Conservation (phyloP, 768 basidiomycete genomes). For the Suillus plorans region DNA sequence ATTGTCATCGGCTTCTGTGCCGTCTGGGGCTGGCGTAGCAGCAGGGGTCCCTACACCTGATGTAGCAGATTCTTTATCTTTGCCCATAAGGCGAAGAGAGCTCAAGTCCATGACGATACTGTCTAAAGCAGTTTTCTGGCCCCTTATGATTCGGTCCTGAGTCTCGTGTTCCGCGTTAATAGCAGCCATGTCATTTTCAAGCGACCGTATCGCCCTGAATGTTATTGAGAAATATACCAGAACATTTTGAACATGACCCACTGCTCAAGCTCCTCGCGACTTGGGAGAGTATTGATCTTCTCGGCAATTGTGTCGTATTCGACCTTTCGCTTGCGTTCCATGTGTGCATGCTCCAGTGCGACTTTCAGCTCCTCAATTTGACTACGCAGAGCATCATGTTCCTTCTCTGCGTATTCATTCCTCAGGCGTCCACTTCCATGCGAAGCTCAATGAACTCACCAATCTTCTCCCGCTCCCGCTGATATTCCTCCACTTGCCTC, state of each 20-base stretch:
- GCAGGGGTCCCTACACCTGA: constrained; percentile 41
- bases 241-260: constrained; percentile 38
- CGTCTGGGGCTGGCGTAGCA: constrained; percentile 51
- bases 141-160: constrained; percentile 63
- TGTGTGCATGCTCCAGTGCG: constrained; percentile 75
- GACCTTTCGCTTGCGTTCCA: constrained; percentile 73
- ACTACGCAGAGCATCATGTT: constrained; percentile 61
- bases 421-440: background rate
- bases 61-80: constrained; percentile 52
- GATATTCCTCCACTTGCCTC: constrained; percentile 83
- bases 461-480: constrained; percentile 67
- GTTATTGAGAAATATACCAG: background rate
- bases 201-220: constrained; percentile 58
- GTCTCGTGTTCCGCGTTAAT: constrained; percentile 75
- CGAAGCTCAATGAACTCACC: constrained; percentile 45
- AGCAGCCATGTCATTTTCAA: constrained; percentile 78
- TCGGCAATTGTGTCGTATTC: constrained; percentile 86
- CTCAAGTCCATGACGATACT: constrained; percentile 61
- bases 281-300: constrained; percentile 76
- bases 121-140: constrained; percentile 69
- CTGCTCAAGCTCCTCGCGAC: constrained; percentile 74
- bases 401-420: constrained; percentile 48
- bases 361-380: constrained; percentile 81
- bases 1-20: constrained; percentile 21
- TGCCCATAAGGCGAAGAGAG: constrained; percentile 64